phyloP scores from a whole-genome alignment of 1,284 basidiomycete species.

The Trichosporon ovoides region DNA sequence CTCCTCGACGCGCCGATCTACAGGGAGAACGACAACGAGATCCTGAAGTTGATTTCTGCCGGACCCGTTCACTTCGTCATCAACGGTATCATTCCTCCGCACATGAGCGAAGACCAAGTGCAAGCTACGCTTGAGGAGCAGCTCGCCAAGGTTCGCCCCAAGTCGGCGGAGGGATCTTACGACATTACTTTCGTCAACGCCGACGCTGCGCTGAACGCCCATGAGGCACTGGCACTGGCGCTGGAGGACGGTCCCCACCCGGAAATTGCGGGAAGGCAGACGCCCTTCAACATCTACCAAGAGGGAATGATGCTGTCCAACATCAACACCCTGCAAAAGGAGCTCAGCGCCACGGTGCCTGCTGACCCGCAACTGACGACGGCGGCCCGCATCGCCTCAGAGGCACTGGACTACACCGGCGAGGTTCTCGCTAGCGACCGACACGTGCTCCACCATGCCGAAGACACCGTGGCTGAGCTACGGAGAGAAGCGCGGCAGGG shows the following conservation, averaged over 20 bases:
- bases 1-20: conserved; percentile 23
- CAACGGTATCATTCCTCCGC: conserved; percentile 34
- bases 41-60: background rate
- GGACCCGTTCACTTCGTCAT: conserved; percentile 30
- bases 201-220: conserved; percentile 31
- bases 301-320: conserved; percentile 35
- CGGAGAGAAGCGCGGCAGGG: conserved; percentile 21
- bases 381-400: conserved; percentile 17
- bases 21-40: background rate
- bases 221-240: conserved; percentile 30
- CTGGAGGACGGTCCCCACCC: conserved; percentile 11
- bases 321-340: conserved; percentile 30
- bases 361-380: conserved; percentile 23
- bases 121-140: conserved; percentile 21
- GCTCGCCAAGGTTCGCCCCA: conserved; percentile 12
- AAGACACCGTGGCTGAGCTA: conserved; percentile 21
- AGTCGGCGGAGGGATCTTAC: conserved; percentile 1
- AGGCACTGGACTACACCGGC: conserved; percentile 27
- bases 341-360: conserved; percentile 11
- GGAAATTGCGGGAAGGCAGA: conserved; percentile 4
- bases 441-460: conserved; percentile 19
- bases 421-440: conserved; percentile 26
- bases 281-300: conserved; percentile 39
- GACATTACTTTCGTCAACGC: conserved; percentile 31
- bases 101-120: conserved; percentile 18